phyloP scores from a whole-genome alignment of 768 basidiomycete species.

The Leccinum uliginosum region DNA sequence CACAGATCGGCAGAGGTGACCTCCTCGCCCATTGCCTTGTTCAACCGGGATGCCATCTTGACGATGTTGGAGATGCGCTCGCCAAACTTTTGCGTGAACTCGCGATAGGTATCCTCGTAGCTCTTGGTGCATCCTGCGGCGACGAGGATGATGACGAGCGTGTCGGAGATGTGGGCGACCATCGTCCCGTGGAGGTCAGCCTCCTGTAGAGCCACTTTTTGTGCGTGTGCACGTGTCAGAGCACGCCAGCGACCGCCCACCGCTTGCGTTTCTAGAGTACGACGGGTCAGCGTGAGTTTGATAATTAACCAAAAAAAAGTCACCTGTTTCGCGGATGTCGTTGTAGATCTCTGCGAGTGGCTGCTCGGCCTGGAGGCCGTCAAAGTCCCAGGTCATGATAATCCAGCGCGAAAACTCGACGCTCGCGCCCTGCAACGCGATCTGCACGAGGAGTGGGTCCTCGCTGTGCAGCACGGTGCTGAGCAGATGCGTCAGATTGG shows the following conservation, averaged over 20 bases:
- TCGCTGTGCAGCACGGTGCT: constrained; percentile 22
- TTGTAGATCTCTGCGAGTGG: constrained; percentile 33
- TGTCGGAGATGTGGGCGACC: constrained; percentile 43
- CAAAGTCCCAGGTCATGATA: constrained; percentile 33
- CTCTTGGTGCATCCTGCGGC: constrained; percentile 36
- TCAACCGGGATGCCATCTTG: constrained; percentile 28
- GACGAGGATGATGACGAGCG: constrained; percentile 40
- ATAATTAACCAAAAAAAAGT: background rate
- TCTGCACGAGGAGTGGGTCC: constrained; percentile 38
- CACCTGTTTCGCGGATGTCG: constrained; percentile 42
- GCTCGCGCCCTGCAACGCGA: constrained; percentile 33
- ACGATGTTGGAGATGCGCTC: constrained; percentile 34
- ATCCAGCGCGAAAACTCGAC: constrained; percentile 32
- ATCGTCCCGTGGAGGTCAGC: constrained; percentile 32
- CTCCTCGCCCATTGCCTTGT: constrained; percentile 54
- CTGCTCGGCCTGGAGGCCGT: constrained; percentile 27
- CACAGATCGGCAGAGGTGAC: constrained; percentile 56
- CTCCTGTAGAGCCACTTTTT: constrained; percentile 29
- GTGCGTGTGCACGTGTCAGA: constrained; percentile 45
- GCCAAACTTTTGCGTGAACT: constrained; percentile 32
- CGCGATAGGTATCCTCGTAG: constrained; percentile 30
- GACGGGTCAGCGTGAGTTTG: background rate
- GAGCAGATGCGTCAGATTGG: constrained; percentile 24
- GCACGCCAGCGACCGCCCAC: constrained; percentile 55
- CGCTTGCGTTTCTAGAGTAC: constrained; percentile 43